Conservation (phyloP, 106 monocot species). For the Triglochin maritima region DNA sequence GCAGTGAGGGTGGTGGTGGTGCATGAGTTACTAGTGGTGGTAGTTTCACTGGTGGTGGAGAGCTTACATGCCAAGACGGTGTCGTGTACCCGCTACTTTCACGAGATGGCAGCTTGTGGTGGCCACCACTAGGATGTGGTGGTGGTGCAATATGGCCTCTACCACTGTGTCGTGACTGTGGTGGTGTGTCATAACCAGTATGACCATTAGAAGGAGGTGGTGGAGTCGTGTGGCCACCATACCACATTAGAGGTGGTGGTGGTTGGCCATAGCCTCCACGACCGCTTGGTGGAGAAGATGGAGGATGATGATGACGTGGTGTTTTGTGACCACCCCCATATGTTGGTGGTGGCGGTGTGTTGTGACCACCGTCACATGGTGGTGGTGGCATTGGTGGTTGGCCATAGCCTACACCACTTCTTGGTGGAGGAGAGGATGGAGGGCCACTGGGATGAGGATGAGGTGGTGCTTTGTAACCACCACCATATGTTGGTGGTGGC, state of each 20-base stretch:
- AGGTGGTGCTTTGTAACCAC: not conserved
- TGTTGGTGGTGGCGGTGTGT: conserved; percentile 1
- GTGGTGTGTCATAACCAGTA: conserved; percentile 2
- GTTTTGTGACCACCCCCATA: conserved; percentile 1
- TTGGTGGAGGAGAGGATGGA: not conserved
- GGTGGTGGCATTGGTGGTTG: not conserved
- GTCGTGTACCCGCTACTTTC: not conserved
- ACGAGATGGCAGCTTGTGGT: not conserved
- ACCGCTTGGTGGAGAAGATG: not conserved
- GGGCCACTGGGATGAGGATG: conserved; percentile 6
- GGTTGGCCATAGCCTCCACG: conserved; percentile 7
- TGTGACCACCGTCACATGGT: conserved; percentile 11
- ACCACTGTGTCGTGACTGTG: not conserved
- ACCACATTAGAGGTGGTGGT: not conserved
- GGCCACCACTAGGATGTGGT: not conserved
- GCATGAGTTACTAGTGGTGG: too few relatives aligned
- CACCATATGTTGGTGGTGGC: conserved; percentile 1
- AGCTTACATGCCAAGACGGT: not conserved
- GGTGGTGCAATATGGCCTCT: not conserved
- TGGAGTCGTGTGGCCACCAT: not conserved
- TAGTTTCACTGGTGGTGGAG: not conserved
- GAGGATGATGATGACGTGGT: conserved; percentile 11
- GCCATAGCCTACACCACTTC: not conserved
- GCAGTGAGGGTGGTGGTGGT: not conserved
- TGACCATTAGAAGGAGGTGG: not conserved